Evolutionary conservation across 2,329 filamentous ascomycete species (phyloP).

Genomic region (Paracamarosporium sp.): DNA sequence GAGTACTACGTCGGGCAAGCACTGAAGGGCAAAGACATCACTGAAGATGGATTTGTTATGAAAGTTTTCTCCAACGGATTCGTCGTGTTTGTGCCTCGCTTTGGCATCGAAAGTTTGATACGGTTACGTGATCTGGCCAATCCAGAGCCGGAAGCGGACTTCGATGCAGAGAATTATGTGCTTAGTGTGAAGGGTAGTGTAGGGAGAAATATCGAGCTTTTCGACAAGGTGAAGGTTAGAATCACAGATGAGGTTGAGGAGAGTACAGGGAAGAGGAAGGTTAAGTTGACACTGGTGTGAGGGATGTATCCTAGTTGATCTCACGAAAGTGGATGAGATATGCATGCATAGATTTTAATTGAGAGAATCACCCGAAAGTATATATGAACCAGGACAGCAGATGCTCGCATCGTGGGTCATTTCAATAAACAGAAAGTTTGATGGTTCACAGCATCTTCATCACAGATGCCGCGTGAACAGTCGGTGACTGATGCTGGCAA

Average conservation of each 20-base stretch:
- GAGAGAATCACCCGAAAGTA: no score
- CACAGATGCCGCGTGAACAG: no score
- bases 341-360: no score
- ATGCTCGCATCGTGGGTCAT: no score
- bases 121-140: conserved; percentile 82
- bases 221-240: conserved; percentile 87
- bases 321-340: background rate
- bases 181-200: conserved; percentile 67
- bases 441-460: no score
- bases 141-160: conserved; percentile 77
- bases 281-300: conserved; percentile 70
- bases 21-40: conserved; percentile 75
- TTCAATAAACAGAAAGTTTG: no score
- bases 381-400: no score
- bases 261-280: conserved; percentile 92
- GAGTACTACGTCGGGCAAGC: conserved; percentile 99
- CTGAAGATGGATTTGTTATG: conserved; percentile 96
- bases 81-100: conserved; percentile 92
- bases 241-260: conserved; percentile 95
- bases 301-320: background rate
- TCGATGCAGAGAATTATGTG: conserved; percentile 85
- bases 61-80: conserved; percentile 97
- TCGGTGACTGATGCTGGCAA: no score
- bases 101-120: conserved; percentile 93
- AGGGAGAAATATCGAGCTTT: conserved; percentile 74